These are phyloP conservation scores for Podospora sp. DNA, from an alignment of 495 filamentous ascomycete genomes.

Conservation along the genomic window DNA sequence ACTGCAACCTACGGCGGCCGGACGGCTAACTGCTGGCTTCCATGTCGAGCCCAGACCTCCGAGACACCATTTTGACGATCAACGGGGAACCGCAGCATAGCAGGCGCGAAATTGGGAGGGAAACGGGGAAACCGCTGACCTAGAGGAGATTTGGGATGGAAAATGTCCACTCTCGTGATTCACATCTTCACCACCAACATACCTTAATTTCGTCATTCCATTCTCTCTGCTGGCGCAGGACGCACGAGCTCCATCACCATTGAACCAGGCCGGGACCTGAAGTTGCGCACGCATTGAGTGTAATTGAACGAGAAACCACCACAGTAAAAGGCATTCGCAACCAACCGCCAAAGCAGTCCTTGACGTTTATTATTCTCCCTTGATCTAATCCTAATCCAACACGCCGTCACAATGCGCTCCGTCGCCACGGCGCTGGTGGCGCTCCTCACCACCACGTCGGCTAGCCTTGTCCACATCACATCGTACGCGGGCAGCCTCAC, in stretches of 20 bases:
- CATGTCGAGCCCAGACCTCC: neutral
- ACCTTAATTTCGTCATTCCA: neutral
- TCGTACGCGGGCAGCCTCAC: constrained; percentile 64
- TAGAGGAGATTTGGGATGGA: neutral
- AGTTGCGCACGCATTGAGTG: neutral
- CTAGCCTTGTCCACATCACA: constrained; percentile 57
- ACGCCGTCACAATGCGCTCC: constrained; percentile 16
- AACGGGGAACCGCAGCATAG: neutral
- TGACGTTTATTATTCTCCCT: neutral
- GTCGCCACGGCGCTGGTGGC: constrained; percentile 20
- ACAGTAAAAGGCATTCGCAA: neutral
- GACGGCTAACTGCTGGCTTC: neutral
- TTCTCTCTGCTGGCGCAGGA: neutral
- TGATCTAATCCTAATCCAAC: neutral
- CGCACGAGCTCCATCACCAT: neutral
- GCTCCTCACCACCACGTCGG: constrained; percentile 36
- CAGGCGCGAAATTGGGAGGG: neutral
- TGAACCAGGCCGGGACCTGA: neutral
- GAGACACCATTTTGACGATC: neutral
- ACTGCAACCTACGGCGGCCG: neutral
- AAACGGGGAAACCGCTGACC: neutral
- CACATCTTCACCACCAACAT: neutral
- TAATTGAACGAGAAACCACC: neutral
- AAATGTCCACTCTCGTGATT: neutral
- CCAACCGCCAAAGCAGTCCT: no score